phyloP scores from a whole-genome alignment of 2,329 filamentous ascomycete species.

The Aureobasidium sp. region DNA sequence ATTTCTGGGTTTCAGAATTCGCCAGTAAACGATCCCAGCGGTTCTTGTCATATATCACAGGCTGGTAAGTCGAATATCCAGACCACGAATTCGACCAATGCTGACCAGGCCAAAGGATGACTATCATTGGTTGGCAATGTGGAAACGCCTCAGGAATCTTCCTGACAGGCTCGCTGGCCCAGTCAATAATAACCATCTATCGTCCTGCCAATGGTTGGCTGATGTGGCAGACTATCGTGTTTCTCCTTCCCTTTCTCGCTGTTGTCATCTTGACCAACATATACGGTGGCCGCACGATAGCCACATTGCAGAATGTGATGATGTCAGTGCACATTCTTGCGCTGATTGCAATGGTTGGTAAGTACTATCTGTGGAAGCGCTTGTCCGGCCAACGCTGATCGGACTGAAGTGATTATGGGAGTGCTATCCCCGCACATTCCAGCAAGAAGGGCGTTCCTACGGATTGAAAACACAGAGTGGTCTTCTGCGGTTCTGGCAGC shows the following conservation, averaged over 20 bases:
- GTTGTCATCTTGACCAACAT: neutral
- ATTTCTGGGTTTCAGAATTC: conserved; percentile 4
- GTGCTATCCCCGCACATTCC: conserved; percentile 24
- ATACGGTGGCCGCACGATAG: neutral
- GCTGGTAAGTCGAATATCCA: neutral
- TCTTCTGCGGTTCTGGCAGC: conserved; percentile 23
- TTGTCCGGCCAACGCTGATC: neutral
- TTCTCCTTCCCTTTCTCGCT: neutral
- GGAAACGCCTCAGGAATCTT: conserved; percentile 21
- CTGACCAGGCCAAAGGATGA: conserved; percentile 5
- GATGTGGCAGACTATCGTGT: neutral
- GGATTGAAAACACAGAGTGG: conserved; percentile 35
- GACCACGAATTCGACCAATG: too few relatives aligned
- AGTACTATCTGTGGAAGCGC: neutral
- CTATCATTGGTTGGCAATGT: conserved; percentile 21
- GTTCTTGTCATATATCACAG: conserved; percentile 18
- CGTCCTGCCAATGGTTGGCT: neutral
- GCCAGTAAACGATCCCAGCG: neutral
- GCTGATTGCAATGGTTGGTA: conserved; percentile 26
- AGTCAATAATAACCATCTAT: conserved; percentile 19
- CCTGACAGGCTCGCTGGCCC: conserved; percentile 19
- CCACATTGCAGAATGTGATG: conserved; percentile 29
- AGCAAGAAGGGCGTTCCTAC: conserved; percentile 29
- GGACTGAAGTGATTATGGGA: conserved; percentile 12
- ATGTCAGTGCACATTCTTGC: conserved; percentile 34